Base-by-base conservation (phyloP, 768 basidiomycete species). In the Suillus variegatus region DNA sequence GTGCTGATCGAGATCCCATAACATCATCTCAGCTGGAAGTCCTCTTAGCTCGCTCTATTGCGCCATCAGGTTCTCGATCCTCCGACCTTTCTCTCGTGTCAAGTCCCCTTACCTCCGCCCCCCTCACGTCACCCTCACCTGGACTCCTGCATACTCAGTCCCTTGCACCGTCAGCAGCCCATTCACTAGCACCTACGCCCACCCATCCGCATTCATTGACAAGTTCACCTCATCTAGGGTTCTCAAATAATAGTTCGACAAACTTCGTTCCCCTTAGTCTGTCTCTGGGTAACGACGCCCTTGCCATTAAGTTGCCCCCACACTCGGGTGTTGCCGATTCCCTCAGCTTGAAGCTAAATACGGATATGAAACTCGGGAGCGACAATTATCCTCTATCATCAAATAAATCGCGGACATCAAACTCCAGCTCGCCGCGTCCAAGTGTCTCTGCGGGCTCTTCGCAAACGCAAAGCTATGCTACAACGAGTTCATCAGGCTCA, bases 391-490 rank as follows among this genome's bases (percentile, higher is more conserved):
- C 18, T 1, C 40, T 43, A 28, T 60, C 57, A 60, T 60, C 57
- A 43, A 60, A 60, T 18, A 52, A 75, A 10, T 76, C 77, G 20
- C 60, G 75, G 41, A 63, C 68, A 14, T 69, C 74, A 3, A 70
- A 54, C 55, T 75, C 73, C 54, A 70, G 76, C 43, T 75, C 74
- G 18, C 69, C 68, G 1, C 66, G 61, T 52, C 74, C 72, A 35
- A 77, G 64, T 35, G 18, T 75, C 32, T 76, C 76, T 43, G 69
- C 71, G 0, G 66, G 65, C 18, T 77, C 74, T 32, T 76, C 76
- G 44, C 74, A 76, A n/a, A 43, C 72, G 6, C 70, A 73, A 10
- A 74, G 61, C 43, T 73, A 76, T 49, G 22, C 61, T 54, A 57
- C 36, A 40, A 43, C 36, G 46, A 67, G 67, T 47, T 69, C 76